Evolutionary conservation across 2,329 filamentous ascomycete species (phyloP), one percentile per base, ranked within the genome.

Genomic region (Leptographium wingfieldii): DNA sequence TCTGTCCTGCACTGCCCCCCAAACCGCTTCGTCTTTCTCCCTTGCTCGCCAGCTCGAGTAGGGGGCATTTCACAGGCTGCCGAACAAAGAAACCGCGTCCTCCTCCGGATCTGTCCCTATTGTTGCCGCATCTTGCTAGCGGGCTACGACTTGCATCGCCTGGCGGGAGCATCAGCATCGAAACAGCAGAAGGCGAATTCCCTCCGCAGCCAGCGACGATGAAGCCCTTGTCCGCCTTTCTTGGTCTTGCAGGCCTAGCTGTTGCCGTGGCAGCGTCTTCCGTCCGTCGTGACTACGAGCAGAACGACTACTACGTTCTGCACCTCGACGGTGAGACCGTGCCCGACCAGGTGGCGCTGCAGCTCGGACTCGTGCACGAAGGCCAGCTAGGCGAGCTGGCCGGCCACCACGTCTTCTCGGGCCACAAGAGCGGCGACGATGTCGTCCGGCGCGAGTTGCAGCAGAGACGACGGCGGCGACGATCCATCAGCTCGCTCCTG

Each of bases 301-400:
- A 81, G 48, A 84, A 91, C 73, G 92, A 99, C 73, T 97, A 95
- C 75, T 96, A 97, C 71, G 91, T 95, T 64, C 79, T 99, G 55
- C 88, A 96, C 65, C 81, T 99, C 68, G 82, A 87, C 61, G 75
- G 81, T 14, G 77, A 80, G 46, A 77, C 81, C 7, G 78, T 83
- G 16, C 90, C 91, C 19, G 74, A 80, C 29, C 78, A 86, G 49
- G 78, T 96, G 64, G 91, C 91, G 33, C 74, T 77, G 54, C 79
- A 83, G 27, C 76, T 99, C 10, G 90, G 89, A 25, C 77, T 96
- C 55, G 78, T 81, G 53, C 86, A 96, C 72, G 88, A 96, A 67
- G 92, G 92, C 46, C 82, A 82, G 55, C 79, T 97, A 22, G 88
- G 88, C 65, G 82, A 89, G 68, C 80, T 99, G 49, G 76, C 82